Evolutionary conservation across 2,329 filamentous ascomycete genomes (phyloP).

Genomic region (Fusarium tricinctum): DNA sequence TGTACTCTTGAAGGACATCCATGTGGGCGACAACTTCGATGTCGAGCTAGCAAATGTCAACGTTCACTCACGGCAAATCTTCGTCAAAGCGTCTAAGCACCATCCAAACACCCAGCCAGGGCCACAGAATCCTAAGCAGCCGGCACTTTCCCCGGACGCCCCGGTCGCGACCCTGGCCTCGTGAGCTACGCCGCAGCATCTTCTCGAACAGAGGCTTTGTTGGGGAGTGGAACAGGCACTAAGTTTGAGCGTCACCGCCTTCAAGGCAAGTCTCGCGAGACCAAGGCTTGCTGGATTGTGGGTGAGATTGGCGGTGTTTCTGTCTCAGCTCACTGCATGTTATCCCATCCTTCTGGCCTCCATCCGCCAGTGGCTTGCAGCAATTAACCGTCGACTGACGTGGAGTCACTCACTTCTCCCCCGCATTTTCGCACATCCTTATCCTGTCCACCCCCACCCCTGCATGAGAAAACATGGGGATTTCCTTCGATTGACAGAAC

Average conservation of each 20-base stretch:
- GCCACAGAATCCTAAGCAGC: slow-evolving; percentile 21
- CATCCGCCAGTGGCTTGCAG: slow-evolving; percentile 18
- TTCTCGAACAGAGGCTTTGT: slow-evolving; percentile 28
- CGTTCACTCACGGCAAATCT: slow-evolving; percentile 61
- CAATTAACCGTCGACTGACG: slow-evolving; percentile 25
- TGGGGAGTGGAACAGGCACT: slow-evolving; percentile 21
- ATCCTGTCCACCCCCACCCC: slow-evolving; percentile 22
- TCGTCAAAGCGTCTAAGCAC: slow-evolving; percentile 60
- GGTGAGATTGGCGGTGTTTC: slow-evolving; percentile 23
- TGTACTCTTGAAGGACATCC: slow-evolving; percentile 59
- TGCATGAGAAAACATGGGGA: slow-evolving; percentile 39
- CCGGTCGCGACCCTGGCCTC: slow-evolving; percentile 31
- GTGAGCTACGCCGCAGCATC: slow-evolving; percentile 35
- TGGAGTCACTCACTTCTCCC: slow-evolving; percentile 33
- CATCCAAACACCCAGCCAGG: slow-evolving; percentile 1
- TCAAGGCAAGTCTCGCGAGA: slow-evolving; percentile 9
- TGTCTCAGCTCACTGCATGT: slow-evolving; percentile 21
- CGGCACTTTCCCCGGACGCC: slow-evolving; percentile 33
- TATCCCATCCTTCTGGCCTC: slow-evolving; percentile 5
- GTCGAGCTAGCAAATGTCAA: slow-evolving; percentile 69
- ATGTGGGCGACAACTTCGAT: slow-evolving; percentile 66
- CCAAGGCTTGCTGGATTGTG: slow-evolving; percentile 30
- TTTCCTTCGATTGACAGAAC: slow-evolving; percentile 30
- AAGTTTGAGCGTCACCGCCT: slow-evolving; percentile 36
- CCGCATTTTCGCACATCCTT: slow-evolving; percentile 38